phyloP scores from a whole-genome alignment of 805 yeast genomes.

The Monosporozyma solicola region DNA sequence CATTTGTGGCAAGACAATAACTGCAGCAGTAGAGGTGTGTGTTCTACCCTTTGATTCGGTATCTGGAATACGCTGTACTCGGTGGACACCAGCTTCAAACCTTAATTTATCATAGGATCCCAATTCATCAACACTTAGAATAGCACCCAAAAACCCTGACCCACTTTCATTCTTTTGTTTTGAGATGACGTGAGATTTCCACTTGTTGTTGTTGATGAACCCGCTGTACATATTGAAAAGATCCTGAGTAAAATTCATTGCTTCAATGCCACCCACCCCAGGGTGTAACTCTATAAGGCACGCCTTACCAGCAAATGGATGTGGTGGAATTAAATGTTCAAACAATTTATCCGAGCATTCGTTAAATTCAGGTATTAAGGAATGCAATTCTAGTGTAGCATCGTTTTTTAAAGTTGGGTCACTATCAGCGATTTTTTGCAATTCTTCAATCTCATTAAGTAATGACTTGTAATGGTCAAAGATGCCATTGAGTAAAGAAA shows the following conservation, averaged over 20 bases:
- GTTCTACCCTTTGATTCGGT: conserved; percentile 92
- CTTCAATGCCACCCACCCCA: conserved; percentile 95
- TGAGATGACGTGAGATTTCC: conserved; percentile 60
- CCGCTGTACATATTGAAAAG: conserved; percentile 71
- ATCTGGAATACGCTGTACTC: conserved; percentile 89
- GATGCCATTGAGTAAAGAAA: conserved; percentile 37
- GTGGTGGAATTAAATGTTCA: conserved; percentile 59
- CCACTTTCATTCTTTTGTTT: conserved; percentile 49
- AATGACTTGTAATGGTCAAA: conserved; percentile 32
- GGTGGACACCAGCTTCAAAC: conserved; percentile 89
- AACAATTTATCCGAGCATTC: conserved; percentile 40
- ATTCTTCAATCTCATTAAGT: conserved; percentile 27
- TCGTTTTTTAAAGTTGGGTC: conserved; percentile 39
- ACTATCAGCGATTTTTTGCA: conserved; percentile 24
- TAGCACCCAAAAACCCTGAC: conserved; percentile 67
- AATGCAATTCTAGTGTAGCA: conserved; percentile 52
- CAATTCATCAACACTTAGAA: conserved; percentile 59
- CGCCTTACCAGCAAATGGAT: conserved; percentile 65
- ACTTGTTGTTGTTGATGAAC: conserved; percentile 53
- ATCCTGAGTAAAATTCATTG: conserved; percentile 77
- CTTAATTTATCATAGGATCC: conserved; percentile 69
- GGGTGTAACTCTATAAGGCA: conserved; percentile 83
- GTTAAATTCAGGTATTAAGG: conserved; percentile 37
- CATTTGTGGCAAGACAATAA: conserved; percentile 81
- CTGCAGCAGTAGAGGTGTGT: conserved; percentile 95